Evolutionary conservation across 2,329 filamentous ascomycete species (phyloP), one percentile per base, ranked within the genome.

Genomic region (Ceratocystis cubensis): DNA sequence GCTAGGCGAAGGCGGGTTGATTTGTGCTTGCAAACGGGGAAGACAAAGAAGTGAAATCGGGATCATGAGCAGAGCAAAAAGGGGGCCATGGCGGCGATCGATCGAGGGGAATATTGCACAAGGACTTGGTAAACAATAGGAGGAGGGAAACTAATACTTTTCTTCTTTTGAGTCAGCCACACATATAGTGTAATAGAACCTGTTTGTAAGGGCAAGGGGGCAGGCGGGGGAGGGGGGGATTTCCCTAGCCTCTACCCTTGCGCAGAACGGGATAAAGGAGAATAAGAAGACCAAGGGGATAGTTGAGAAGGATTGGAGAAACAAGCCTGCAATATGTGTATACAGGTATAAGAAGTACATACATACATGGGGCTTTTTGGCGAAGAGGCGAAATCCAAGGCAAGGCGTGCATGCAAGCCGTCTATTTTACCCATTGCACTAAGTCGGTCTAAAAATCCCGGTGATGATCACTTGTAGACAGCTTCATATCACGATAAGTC

Each of bases 241-340:
- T 37, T 22, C 56, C 22, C 45, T 28, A 6, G n/a, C 15, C n/a
- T 7, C 17, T 44, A 17, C 15, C 37, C 61, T 25, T 63, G 61
- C 45, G 37, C 37, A 10, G 46, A 48, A 63, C 37, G 61, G 61
- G 45, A 33, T 17, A 33, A 59, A 63, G 61, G 61, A 48, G 61
- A 63, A 63, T 63, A 48, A 15, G 22, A 63, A 10, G 61, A 22
- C 7, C 44, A 63, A 25, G 10, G 61, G 17, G 22, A 45, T 10
- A 10, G 53, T 57, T 57, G 33, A 44, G 48, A 17, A 30, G 53
- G 22, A 25, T 10, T 5, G 25, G 53, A 28, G 22, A 3, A 57
- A 28, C 48, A 33, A 22, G 56, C 17, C 28, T n/a, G 5, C n/a
- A 30, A n/a, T 37, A 37, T 17, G 10, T 57, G 13, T 33, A 4